These are phyloP conservation scores for Acorus gramineus DNA, from an alignment of 106 monocot genomes.

Conservation along the genomic window DNA sequence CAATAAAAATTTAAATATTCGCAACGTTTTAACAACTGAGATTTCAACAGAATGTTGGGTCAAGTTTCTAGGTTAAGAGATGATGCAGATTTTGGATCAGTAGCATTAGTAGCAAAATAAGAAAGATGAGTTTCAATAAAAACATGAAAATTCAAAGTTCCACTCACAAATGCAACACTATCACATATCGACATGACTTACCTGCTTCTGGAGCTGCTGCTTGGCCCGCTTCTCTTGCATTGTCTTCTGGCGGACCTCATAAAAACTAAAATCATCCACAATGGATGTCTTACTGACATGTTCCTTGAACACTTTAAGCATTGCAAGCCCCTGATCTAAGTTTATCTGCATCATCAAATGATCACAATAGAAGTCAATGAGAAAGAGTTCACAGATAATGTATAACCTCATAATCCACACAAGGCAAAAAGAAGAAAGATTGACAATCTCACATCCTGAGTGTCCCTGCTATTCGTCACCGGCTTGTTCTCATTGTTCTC, in stretches of 20 bases:
- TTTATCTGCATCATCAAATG: constrained; percentile 35
- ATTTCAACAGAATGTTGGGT: no score
- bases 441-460: constrained; percentile 50
- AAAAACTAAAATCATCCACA: constrained; percentile 77
- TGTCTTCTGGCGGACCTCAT: constrained; percentile 63
- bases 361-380: not conserved
- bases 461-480: constrained; percentile 83
- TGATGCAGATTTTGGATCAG: no score
- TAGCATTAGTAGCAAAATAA: not conserved
- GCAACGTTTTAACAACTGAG: no score
- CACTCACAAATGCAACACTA: not conserved
- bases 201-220: constrained; percentile 71
- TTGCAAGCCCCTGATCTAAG: constrained; percentile 63
- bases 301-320: constrained; percentile 80
- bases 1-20: not conserved
- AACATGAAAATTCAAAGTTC: not conserved
- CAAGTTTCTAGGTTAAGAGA: no score
- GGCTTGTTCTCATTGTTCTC: constrained; percentile 98
- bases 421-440: not conserved
- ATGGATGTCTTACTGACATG: constrained; percentile 63
- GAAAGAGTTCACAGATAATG: not conserved
- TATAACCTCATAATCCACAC: not conserved
- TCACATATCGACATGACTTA: not conserved
- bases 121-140: not conserved
- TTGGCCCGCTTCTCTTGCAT: constrained; percentile 67